Base-by-base conservation (phyloP, 768 basidiomycete genomes). In the Xerocomellus amylosporus region DNA sequence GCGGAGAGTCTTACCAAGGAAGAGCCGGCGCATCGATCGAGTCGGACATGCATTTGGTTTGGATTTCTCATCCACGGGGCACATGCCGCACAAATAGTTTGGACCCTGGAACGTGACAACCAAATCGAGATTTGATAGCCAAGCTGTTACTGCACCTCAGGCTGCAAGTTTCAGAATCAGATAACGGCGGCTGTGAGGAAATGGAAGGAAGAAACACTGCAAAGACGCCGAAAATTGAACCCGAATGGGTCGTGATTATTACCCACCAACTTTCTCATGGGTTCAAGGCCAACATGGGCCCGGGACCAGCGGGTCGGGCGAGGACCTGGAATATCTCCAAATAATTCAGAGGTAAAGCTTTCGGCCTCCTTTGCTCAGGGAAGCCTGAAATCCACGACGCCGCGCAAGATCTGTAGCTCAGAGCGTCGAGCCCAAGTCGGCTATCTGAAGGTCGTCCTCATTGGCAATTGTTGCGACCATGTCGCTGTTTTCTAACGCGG, bases 51-150 rank as follows among this genome's bases (percentile, higher is more conserved):
- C 10, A 30, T 30, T 28, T 4, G 17, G 43, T 14, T 17, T 5
- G 34, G 37, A 41, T 44, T 56, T 63, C 59, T 61, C 59, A 65
- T 53, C 46, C 31, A 31, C 30, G 9, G n/a, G n/a, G n/a, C n/a
- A n/a, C n/a, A n/a, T n/a, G n/a, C n/a, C n/a, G n/a, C n/a, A n/a
- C n/a, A n/a, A n/a, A n/a, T 37, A 33, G 31, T 13, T 33, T 33
- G 33, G 33, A 14, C 14, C 46, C 19, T 47, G 42, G 24, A 49
- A 58, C 22, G 31, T 1, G 37, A 36, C 37, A 24, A 20, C 59
- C 42, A 54, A 46, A 51, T 51, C 31, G 26, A 42, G 61, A 20
- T 2, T 24, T 4, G 36, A 28, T n/a, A n/a, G n/a, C n/a, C n/a
- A n/a, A n/a, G n/a, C n/a, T n/a, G n/a, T n/a, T n/a, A n/a, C n/a